Conservation (phyloP, 2,329 filamentous ascomycete genomes). For the Byssoonygena ceratinophila region DNA sequence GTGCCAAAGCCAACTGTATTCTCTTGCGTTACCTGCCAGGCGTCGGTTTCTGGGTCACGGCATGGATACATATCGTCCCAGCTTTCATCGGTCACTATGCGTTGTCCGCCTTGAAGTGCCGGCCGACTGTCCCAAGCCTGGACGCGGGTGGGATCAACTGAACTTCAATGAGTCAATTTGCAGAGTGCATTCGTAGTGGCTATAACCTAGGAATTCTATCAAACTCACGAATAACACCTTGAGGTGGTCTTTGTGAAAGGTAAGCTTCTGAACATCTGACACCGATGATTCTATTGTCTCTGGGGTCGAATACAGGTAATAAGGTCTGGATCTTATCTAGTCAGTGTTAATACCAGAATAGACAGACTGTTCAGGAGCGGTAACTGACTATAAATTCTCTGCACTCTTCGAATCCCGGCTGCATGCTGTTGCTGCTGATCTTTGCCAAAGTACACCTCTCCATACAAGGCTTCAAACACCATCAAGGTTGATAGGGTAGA, state of each 20-base stretch:
- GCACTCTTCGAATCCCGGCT: neutral
- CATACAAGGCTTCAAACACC: neutral
- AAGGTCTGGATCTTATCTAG: neutral
- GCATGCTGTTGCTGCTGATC: neutral
- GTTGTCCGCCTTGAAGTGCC: neutral
- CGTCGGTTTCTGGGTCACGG: no score
- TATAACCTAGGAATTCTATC: no score
- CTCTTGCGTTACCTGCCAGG: no score
- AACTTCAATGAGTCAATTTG: neutral
- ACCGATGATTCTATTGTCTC: no score
- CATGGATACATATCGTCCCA: no score
- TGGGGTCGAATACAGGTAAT: no score
- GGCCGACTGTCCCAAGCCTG: neutral
- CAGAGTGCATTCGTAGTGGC: neutral
- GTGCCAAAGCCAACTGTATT: no score
- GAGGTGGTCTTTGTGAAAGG: neutral
- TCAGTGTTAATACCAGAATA: neutral
- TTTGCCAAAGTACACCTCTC: neutral
- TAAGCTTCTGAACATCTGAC: neutral
- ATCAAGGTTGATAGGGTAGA: neutral
- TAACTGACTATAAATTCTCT: neutral
- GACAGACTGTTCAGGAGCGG: neutral
- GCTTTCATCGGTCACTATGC: no score
- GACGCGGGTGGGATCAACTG: no score
- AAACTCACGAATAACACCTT: no score